Evolutionary conservation across 371 early-diverging fungal species (phyloP).

Genomic region (Phascolomyces articulosus): DNA sequence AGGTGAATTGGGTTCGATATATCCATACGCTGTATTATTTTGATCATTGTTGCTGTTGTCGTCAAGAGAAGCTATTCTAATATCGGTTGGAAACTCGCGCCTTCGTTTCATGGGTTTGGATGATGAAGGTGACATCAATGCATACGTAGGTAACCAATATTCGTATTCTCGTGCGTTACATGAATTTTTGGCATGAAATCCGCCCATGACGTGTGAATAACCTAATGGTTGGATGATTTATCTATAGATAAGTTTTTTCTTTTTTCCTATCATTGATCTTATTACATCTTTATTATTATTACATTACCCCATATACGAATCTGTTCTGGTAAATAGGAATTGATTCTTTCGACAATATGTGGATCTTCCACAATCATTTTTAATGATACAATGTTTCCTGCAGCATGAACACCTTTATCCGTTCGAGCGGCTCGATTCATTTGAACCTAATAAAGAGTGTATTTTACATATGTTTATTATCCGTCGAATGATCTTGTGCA

Average conservation of each 20-base stretch:
- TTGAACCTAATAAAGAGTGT: slow-evolving; percentile 51
- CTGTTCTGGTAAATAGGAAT: slow-evolving; percentile 74
- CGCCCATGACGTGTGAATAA: slow-evolving; percentile 5
- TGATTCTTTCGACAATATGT: slow-evolving; percentile 73
- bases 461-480: too few relatives aligned
- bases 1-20: slow-evolving; percentile 39
- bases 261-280: too few relatives aligned
- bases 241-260: too few relatives aligned
- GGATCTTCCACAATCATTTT: slow-evolving; percentile 87
- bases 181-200: slow-evolving; percentile 90
- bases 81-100: slow-evolving; percentile 4
- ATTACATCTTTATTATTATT: too few relatives aligned
- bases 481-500: too few relatives aligned
- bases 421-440: slow-evolving; percentile 94
- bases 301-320: slow-evolving; percentile 88
- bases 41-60: slow-evolving; percentile 13
- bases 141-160: slow-evolving; percentile 96
- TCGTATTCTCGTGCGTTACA: slow-evolving; percentile 97
- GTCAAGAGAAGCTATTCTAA: slow-evolving; percentile 7
- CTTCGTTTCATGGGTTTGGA: slow-evolving; percentile 12
- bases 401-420: slow-evolving; percentile 99
- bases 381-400: slow-evolving; percentile 91
- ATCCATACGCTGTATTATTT: slow-evolving; percentile 27
- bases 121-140: slow-evolving; percentile 57
- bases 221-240: background rate